These are phyloP conservation scores for Metarhizium brunneum DNA, from an alignment of 2,329 filamentous ascomycete genomes.

Conservation along the genomic window DNA sequence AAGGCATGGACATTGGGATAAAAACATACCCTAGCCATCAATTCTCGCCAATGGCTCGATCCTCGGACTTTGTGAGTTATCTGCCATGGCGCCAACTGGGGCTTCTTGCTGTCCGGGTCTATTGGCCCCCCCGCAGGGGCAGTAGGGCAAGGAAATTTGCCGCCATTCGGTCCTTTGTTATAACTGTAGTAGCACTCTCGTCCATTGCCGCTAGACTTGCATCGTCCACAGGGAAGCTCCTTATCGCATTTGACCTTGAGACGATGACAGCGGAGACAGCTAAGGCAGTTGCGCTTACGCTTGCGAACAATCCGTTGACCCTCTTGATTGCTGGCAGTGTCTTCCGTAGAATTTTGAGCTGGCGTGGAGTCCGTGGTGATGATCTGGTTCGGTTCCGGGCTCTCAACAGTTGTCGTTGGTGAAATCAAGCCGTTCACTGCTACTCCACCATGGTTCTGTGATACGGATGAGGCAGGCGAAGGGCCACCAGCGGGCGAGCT, in stretches of 20 bases:
- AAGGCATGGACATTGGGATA: not conserved
- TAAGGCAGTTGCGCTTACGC: conserved; percentile 26
- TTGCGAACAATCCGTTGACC: conserved; percentile 20
- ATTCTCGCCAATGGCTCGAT: conserved; percentile 26
- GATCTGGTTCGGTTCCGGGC: conserved; percentile 14
- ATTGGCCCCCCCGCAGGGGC: conserved; percentile 17
- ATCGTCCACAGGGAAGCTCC: conserved; percentile 25
- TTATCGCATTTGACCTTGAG: conserved; percentile 30
- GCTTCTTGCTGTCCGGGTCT: conserved; percentile 12
- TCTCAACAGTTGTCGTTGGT: conserved; percentile 18
- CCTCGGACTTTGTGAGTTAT: conserved; percentile 24
- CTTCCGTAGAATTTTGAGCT: conserved; percentile 2
- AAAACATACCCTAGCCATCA: conserved; percentile 25
- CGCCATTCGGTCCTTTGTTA: conserved; percentile 26
- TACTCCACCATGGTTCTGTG: conserved; percentile 8
- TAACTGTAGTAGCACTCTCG: conserved; percentile 27
- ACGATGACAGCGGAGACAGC: conserved; percentile 25
- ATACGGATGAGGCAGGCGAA: conserved; percentile 6
- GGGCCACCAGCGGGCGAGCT: not conserved
- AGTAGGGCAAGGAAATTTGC: conserved; percentile 23
- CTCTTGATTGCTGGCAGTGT: not conserved
- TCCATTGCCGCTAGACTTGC: conserved; percentile 23
- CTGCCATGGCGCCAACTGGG: conserved; percentile 22
- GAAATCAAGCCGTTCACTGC: conserved; percentile 18
- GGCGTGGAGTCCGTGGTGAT: conserved; percentile 6